A percentile compares a stretch with the other conserved stretches of the same genome.
Conservation (phyloP, 306 rosid species). For the Astragalus membranaceus region DNA sequence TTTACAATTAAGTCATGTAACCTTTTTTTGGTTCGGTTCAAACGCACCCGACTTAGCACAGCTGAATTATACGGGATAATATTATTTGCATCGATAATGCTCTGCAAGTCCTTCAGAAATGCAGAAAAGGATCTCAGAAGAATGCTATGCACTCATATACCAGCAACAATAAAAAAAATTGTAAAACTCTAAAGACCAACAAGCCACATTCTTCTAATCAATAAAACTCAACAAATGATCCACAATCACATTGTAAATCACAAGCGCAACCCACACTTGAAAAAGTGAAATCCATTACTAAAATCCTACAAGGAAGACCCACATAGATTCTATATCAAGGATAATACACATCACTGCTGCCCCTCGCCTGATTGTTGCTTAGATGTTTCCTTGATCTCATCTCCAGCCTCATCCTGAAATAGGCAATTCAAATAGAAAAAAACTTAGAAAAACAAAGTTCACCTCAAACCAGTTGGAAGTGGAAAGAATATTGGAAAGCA, state of each 20-base stretch:
- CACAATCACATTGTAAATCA: conserved; percentile 31
- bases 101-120: background rate
- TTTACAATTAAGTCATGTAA: too few relatives aligned
- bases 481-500: background rate
- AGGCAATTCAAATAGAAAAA: background rate
- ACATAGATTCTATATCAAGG: conserved; percentile 38
- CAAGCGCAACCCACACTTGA: conserved; percentile 24
- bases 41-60: too few relatives aligned
- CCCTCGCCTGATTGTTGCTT: conserved; percentile 64
- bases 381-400: conserved; percentile 88
- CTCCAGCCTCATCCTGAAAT: conserved; percentile 82
- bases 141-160: background rate
- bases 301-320: conserved; percentile 39
- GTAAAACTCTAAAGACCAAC: conserved; percentile 28
- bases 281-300: conserved; percentile 25
- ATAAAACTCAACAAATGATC: conserved; percentile 37
- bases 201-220: conserved; percentile 38
- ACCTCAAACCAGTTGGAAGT: background rate
- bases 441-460: background rate
- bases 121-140: conserved; percentile 1
- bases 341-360: conserved; percentile 39
- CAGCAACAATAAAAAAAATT: background rate
- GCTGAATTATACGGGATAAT: background rate
- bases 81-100: background rate
- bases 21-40: too few relatives aligned